Percentiles rank a stretch among this genome's conserved stretches.
Evolutionary conservation across 345 rosid species (phyloP).

Genomic region (Eutrema yunnanense): DNA sequence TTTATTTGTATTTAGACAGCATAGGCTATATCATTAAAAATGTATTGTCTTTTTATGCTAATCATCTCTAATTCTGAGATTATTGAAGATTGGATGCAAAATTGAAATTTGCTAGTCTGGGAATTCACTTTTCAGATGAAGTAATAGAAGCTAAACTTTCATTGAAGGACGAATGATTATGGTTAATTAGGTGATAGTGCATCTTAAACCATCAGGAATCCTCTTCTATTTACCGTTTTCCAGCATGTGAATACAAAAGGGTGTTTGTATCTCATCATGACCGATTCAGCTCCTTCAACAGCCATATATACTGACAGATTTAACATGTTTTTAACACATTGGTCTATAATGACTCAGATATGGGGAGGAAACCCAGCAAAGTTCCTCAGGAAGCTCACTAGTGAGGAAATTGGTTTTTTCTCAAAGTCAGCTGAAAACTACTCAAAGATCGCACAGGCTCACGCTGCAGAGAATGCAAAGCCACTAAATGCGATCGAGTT

Average conservation of each 20-base stretch:
- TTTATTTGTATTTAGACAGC: constrained; percentile 6
- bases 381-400: constrained; percentile 81
- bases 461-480: constrained; percentile 85
- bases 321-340: not conserved
- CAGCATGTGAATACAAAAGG: not conserved
- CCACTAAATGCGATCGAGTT: constrained; percentile 77
- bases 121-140: not conserved
- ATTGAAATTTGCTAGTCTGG: not conserved
- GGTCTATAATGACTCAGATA: constrained; percentile 41
- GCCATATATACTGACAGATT: not conserved
- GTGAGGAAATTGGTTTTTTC: constrained; percentile 67
- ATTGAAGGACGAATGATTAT: not conserved
- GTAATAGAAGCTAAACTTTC: not conserved
- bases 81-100: not conserved
- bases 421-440: constrained; percentile 73
- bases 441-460: constrained; percentile 80
- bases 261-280: not conserved
- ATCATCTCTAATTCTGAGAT: not conserved
- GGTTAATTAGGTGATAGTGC: not conserved
- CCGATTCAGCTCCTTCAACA: not conserved
- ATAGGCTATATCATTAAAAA: not conserved
- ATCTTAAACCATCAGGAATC: not conserved
- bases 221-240: not conserved
- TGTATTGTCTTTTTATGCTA: not conserved
- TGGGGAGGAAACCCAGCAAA: constrained; percentile 99